Conservation (phyloP, 352 stramenopile species). For the Pythium volutum region DNA sequence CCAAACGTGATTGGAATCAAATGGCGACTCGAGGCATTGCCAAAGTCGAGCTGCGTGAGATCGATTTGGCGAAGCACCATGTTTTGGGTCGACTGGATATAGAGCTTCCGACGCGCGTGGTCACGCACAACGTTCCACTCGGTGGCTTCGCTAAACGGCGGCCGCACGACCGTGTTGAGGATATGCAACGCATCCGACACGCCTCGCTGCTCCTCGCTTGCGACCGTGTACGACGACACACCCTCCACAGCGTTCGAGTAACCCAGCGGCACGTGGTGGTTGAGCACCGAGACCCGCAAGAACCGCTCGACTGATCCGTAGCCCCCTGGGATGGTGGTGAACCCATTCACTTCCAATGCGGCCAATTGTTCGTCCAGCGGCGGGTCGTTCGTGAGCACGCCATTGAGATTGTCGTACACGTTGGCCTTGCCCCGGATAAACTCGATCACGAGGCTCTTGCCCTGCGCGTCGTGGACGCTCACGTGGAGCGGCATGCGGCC, state of each 20-base stretch:
- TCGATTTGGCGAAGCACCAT: constrained; percentile 61
- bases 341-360: constrained; percentile 30
- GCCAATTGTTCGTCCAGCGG: constrained; percentile 46
- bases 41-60: constrained; percentile 57
- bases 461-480: constrained; percentile 56
- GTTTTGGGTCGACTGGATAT: constrained; percentile 68
- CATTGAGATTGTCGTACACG: constrained; percentile 61
- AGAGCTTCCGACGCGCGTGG: constrained; percentile 57
- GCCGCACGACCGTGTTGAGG: constrained; percentile 60
- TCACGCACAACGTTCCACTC: constrained; percentile 74
- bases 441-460: constrained; percentile 67
- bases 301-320: constrained; percentile 60
- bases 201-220: constrained; percentile 46
- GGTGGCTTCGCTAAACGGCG: constrained; percentile 43
- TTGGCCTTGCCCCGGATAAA: constrained; percentile 52
- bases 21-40: constrained; percentile 31
- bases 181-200: constrained; percentile 61
- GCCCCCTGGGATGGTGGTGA: constrained; percentile 37
- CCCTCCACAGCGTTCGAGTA: constrained; percentile 31
- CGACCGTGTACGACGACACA: constrained; percentile 45
- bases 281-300: constrained; percentile 63
- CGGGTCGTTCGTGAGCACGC: constrained; percentile 70
- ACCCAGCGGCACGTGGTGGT: constrained; percentile 33
- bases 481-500: constrained; percentile 51
- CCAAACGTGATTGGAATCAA: constrained; percentile 60